A percentile compares a stretch with the other conserved stretches of the same genome.
Conservation (phyloP, 2,329 filamentous ascomycete species). For the Talaromyces marneffei region DNA sequence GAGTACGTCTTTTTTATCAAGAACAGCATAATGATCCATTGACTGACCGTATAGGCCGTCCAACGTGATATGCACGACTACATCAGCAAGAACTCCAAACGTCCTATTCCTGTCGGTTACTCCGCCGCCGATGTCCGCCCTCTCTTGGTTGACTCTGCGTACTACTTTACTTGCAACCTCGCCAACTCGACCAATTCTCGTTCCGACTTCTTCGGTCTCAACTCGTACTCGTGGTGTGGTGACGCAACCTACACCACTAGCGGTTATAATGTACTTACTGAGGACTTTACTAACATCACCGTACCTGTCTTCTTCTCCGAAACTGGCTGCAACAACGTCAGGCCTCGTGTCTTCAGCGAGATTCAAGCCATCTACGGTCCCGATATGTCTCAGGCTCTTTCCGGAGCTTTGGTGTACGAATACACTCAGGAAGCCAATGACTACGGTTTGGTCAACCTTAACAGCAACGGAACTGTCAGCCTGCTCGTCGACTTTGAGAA, state of each 20-base stretch:
- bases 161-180: conserved; percentile 55
- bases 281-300: conserved; percentile 53
- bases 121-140: conserved; percentile 59
- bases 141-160: conserved; percentile 55
- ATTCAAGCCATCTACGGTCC: conserved; percentile 55
- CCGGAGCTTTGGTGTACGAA: conserved; percentile 52
- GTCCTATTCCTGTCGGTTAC: conserved; percentile 62
- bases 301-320: conserved; percentile 63
- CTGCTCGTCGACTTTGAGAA: conserved; percentile 64
- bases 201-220: conserved; percentile 61
- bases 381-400: conserved; percentile 54
- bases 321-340: conserved; percentile 58
- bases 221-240: conserved; percentile 66
- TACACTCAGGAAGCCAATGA: conserved; percentile 45
- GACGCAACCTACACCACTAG: conserved; percentile 49
- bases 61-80: conserved; percentile 64
- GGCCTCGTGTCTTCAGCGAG: conserved; percentile 55
- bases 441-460: conserved; percentile 56
- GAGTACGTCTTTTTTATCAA: conserved; percentile 28
- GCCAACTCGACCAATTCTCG: conserved; percentile 46
- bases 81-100: conserved; percentile 53
- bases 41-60: conserved; percentile 42
- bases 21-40: conserved; percentile 16
- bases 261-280: conserved; percentile 53
- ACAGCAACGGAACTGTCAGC: conserved; percentile 51